Conservation (phyloP, 768 basidiomycete species). For the Trametopsis cervina region DNA sequence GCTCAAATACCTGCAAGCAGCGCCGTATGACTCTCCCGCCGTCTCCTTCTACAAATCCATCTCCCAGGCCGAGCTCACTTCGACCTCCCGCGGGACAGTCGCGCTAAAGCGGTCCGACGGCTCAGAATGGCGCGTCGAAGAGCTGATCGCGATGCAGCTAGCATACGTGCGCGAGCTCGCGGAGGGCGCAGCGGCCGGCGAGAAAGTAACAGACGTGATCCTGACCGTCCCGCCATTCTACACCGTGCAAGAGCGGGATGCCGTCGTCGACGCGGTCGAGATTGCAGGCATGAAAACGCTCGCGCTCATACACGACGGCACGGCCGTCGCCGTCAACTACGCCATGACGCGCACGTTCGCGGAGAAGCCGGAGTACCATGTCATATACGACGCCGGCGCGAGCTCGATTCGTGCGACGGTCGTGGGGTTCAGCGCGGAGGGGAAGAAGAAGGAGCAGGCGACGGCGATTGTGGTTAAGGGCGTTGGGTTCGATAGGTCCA, state of each 20-base stretch:
- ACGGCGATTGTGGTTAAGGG: constrained; percentile 77
- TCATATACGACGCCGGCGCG: constrained; percentile 94
- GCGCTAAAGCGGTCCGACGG: constrained; percentile 54
- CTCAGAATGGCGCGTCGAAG: constrained; percentile 76
- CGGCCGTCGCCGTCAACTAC: constrained; percentile 94
- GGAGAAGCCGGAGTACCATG: constrained; percentile 62
- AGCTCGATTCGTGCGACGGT: constrained; percentile 74
- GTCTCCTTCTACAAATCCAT: constrained; percentile 42
- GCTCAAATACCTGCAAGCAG: constrained; percentile 78
- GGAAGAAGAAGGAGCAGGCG: constrained; percentile 37
- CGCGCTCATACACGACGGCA: constrained; percentile 86
- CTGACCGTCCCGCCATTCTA: constrained; percentile 89
- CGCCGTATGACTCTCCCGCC: constrained; percentile 49
- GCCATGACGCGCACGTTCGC: constrained; percentile 93
- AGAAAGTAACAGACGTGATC: constrained; percentile 77
- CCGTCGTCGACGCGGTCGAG: constrained; percentile 87
- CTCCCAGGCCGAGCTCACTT: constrained; percentile 26
- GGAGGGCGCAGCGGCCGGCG: constrained; percentile 62
- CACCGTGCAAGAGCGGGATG: constrained; percentile 86
- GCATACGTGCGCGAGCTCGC: constrained; percentile 87
- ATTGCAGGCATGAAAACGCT: constrained; percentile 81
- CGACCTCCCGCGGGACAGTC: constrained; percentile 55
- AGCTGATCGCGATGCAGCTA: constrained; percentile 91
- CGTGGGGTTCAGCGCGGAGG: constrained; percentile 50
- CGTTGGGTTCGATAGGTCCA: constrained; percentile 70